Evolutionary conservation across 2,329 filamentous ascomycete species (phyloP).

Genomic region (Plenodomus lindquistii): DNA sequence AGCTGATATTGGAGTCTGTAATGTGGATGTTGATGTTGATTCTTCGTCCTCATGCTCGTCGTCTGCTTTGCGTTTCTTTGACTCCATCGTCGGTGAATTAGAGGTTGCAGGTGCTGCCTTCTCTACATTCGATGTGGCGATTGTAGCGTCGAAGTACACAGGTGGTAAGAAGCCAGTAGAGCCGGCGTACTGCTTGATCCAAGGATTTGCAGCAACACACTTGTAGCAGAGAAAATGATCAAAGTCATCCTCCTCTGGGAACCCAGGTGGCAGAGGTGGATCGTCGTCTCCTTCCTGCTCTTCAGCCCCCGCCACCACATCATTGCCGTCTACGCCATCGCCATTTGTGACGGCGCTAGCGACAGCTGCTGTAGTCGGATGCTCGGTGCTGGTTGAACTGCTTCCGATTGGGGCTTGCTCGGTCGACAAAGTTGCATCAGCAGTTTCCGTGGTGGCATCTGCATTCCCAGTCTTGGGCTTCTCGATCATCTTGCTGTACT

Average conservation of each 20-base stretch:
- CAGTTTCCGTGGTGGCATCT: constrained; percentile 12
- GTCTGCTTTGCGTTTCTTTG: constrained; percentile 54
- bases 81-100: constrained; percentile 26
- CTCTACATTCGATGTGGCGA: constrained; percentile 16
- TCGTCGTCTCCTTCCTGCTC: constrained; percentile 58
- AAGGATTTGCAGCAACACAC: constrained; percentile 83
- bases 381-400: constrained; percentile 9
- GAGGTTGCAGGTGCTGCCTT: constrained; percentile 6
- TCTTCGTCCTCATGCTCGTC: constrained; percentile 45
- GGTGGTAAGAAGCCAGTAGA: constrained; percentile 77
- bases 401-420: constrained; percentile 8
- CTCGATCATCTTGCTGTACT: constrained; percentile 59
- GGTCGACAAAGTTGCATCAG: constrained; percentile 8
- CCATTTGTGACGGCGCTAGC: constrained; percentile 19
- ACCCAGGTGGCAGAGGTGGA: constrained; percentile 76
- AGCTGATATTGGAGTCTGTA: constrained; percentile 19
- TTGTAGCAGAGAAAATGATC: constrained; percentile 93
- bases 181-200: constrained; percentile 88
- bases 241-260: constrained; percentile 87
- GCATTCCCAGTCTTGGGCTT: constrained; percentile 22
- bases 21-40: constrained; percentile 9
- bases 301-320: constrained; percentile 54
- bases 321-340: constrained; percentile 37
- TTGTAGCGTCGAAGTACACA: constrained; percentile 57
- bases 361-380: constrained; percentile 19